These are phyloP conservation scores for Aspergillus persii DNA, from an alignment of 2,329 filamentous ascomycete species.

Conservation along the genomic window DNA sequence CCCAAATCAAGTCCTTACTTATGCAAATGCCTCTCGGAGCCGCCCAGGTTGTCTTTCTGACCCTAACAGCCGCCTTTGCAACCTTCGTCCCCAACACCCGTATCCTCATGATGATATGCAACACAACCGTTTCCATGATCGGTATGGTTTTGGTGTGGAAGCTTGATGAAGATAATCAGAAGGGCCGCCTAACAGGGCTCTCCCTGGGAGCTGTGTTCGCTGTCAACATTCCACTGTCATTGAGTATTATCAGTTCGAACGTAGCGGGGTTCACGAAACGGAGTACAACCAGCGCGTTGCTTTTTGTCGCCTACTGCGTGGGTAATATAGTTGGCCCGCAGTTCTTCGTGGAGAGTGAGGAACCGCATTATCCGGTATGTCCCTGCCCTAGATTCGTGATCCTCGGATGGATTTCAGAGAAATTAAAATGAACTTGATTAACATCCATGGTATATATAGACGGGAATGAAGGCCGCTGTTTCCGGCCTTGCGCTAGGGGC, in stretches of 20 bases:
- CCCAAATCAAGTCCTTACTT: conserved; percentile 34
- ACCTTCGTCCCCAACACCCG: conserved; percentile 27
- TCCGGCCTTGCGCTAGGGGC: conserved; percentile 29
- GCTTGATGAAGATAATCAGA: conserved; percentile 22
- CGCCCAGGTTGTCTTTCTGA: conserved; percentile 33
- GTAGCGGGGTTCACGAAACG: conserved; percentile 38
- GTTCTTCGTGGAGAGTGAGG: conserved; percentile 31
- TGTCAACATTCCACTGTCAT: conserved; percentile 34
- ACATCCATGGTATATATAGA: conserved; percentile 20
- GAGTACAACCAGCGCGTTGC: conserved; percentile 40
- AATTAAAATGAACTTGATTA: background rate
- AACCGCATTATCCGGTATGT: conserved; percentile 32
- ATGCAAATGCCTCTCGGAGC: conserved; percentile 38
- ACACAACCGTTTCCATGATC: conserved; percentile 27
- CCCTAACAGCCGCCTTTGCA: conserved; percentile 28
- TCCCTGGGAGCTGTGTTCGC: conserved; percentile 33
- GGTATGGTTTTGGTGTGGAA: conserved; percentile 36
- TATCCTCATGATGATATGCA: conserved; percentile 35
- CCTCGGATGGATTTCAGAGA: background rate
- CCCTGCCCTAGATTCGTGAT: background rate
- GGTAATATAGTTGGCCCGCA: conserved; percentile 37
- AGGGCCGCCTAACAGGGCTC: conserved; percentile 30
- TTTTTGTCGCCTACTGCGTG: conserved; percentile 48
- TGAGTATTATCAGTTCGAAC: conserved; percentile 36
- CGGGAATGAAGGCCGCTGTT: conserved; percentile 33